Evolutionary conservation across 495 filamentous ascomycete genomes (phyloP).

Genomic region (Lasiosphaeria miniovina): DNA sequence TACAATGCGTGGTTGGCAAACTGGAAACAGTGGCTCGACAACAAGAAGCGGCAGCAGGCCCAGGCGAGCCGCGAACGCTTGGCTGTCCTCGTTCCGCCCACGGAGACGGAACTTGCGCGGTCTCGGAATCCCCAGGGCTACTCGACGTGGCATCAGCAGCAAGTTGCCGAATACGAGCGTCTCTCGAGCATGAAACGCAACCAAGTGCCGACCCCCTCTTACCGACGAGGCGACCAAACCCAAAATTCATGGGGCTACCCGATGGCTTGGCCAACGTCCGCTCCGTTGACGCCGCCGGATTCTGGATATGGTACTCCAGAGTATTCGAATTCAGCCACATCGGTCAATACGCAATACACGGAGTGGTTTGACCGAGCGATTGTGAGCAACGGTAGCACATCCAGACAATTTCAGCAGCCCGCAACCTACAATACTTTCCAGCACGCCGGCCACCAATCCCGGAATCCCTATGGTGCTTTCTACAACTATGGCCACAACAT

Average conservation of each 20-base stretch:
- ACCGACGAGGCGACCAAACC: constrained; percentile 51
- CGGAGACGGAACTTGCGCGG: constrained; percentile 60
- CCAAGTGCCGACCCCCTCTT: constrained; percentile 45
- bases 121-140: constrained; percentile 36
- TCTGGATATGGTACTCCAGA: constrained; percentile 52
- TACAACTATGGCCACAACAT: constrained; percentile 55
- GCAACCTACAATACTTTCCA: constrained; percentile 49
- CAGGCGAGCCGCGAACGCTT: constrained; percentile 46
- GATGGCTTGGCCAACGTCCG: constrained; percentile 34
- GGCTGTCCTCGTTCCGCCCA: constrained; percentile 59
- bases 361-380: constrained; percentile 45
- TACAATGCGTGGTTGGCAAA: constrained; percentile 77
- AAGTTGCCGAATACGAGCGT: constrained; percentile 50
- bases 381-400: constrained; percentile 27
- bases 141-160: constrained; percentile 52
- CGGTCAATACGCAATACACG: constrained; percentile 42
- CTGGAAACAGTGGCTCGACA: constrained; percentile 77
- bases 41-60: constrained; percentile 54
- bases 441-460: constrained; percentile 47
- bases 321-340: constrained; percentile 43
- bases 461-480: constrained; percentile 33
- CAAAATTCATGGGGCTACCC: constrained; percentile 38
- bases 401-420: constrained; percentile 30
- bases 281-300: constrained; percentile 48
- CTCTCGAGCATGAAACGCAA: constrained; percentile 39